These are phyloP conservation scores for Niveomyces coronatus DNA, from an alignment of 2,329 filamentous ascomycete genomes.

Conservation along the genomic window DNA sequence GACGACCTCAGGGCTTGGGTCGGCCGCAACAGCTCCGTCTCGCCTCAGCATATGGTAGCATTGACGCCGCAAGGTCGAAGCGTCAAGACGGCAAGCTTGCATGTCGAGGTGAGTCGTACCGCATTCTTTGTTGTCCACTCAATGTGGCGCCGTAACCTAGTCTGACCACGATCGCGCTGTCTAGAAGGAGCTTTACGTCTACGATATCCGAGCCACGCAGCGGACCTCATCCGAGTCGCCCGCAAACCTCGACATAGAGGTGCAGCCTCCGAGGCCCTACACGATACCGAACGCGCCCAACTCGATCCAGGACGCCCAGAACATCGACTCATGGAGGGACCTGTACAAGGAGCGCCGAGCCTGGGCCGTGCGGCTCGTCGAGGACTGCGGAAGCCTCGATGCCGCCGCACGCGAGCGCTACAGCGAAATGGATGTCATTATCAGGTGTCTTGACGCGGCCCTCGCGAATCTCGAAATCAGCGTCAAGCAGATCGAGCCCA, in stretches of 20 bases:
- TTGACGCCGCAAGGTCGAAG: constrained; percentile 79
- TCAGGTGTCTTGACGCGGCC: constrained; percentile 72
- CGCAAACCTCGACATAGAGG: constrained; percentile 35
- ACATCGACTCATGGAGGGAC: constrained; percentile 78
- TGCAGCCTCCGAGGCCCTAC: constrained; percentile 43
- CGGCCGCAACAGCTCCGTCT: constrained; percentile 61
- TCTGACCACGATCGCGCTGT: constrained; percentile 24
- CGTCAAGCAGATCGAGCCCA: constrained; percentile 60
- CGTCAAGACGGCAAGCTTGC: constrained; percentile 68
- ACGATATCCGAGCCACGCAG: constrained; percentile 69
- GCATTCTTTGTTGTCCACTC: not conserved
- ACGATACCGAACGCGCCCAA: constrained; percentile 64
- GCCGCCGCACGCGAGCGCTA: constrained; percentile 54
- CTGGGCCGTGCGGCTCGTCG: constrained; percentile 66
- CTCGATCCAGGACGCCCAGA: constrained; percentile 66
- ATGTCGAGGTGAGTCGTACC: constrained; percentile 56
- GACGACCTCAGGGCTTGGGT: constrained; percentile 82
- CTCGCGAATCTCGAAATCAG: constrained; percentile 75
- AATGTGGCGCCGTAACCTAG: constrained; percentile 5
- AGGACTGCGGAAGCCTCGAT: constrained; percentile 58
- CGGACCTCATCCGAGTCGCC: constrained; percentile 36
- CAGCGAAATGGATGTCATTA: constrained; percentile 63
- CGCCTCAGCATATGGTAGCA: constrained; percentile 69
- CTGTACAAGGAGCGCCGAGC: constrained; percentile 70
- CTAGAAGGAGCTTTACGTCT: constrained; percentile 90